A percentile compares a stretch with the other conserved stretches of the same genome.
These are phyloP conservation scores for Thalassia testudinum DNA, from an alignment of 116 monocot species.

Conservation along the genomic window DNA sequence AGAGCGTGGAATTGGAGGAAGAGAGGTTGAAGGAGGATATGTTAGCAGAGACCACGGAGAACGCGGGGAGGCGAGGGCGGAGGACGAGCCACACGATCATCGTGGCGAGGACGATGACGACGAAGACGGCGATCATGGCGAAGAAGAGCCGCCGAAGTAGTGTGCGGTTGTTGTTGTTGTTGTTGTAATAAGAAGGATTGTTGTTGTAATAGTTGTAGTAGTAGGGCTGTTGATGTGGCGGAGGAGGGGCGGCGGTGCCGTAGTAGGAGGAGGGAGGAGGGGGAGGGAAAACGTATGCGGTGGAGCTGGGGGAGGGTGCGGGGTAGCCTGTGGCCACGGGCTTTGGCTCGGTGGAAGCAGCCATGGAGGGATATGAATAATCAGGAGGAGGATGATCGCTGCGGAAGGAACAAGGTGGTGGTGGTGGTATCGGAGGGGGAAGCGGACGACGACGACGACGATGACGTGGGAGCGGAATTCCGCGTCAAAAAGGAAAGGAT, in stretches of 20 bases:
- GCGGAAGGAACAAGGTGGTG: too few species aligned
- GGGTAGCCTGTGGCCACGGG: background rate
- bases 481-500: too few species aligned
- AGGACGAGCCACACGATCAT: constrained; percentile 50
- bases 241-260: background rate
- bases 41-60: constrained; percentile 25
- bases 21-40: constrained; percentile 34
- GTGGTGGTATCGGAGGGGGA: too few species aligned
- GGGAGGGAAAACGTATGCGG: background rate
- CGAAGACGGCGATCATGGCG: constrained; percentile 18
- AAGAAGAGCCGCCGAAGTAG: constrained; percentile 31
- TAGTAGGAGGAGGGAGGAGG: background rate
- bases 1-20: constrained; percentile 6
- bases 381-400: too few species aligned
- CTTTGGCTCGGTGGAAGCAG: background rate
- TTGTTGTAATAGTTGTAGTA: background rate
- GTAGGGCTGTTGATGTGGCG: background rate
- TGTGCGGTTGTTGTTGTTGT: too few species aligned
- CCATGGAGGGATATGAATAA: too few species aligned
- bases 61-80: constrained; percentile 41
- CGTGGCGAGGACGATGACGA: constrained; percentile 22
- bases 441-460: too few species aligned
- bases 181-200: background rate
- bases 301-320: background rate
- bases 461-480: too few species aligned